These are phyloP conservation scores for Acacia crassicarpa DNA, from an alignment of 306 rosid genomes.

Conservation along the genomic window DNA sequence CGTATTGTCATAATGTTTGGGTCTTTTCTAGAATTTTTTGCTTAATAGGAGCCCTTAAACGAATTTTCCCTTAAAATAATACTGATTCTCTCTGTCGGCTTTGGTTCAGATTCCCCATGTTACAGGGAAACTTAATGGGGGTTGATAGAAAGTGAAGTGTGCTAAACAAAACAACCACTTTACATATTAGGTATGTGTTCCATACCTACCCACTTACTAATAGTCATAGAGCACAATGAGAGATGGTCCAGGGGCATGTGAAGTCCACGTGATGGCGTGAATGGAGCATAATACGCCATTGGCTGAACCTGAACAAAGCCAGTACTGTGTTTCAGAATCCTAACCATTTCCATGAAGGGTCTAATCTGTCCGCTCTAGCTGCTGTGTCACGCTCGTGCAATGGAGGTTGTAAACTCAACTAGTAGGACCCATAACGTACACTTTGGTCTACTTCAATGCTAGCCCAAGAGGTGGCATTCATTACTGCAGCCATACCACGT, in stretches of 20 bases:
- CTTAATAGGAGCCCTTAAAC: no score
- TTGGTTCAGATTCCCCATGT: slow-evolving; percentile 25
- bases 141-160: slow-evolving; percentile 26
- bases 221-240: slow-evolving; percentile 15
- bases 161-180: slow-evolving; percentile 40
- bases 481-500: slow-evolving; percentile 26
- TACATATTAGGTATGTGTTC: slow-evolving; percentile 49
- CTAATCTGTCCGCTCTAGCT: background rate
- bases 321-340: background rate
- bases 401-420: slow-evolving; percentile 33
- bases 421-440: slow-evolving; percentile 37
- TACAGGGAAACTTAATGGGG: slow-evolving; percentile 29
- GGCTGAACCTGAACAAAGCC: slow-evolving; percentile 32
- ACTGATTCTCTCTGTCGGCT: slow-evolving; percentile 48
- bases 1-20: no score
- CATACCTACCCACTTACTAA: slow-evolving; percentile 9
- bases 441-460: slow-evolving; percentile 29
- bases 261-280: slow-evolving; percentile 46
- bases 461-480: slow-evolving; percentile 28
- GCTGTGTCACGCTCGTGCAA: slow-evolving; percentile 30
- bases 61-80: no score
- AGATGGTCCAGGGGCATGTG: slow-evolving; percentile 37
- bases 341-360: slow-evolving; percentile 25
- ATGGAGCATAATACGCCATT: slow-evolving; percentile 27
- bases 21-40: no score